Conservation (phyloP, 2,329 filamentous ascomycete genomes). For the Aspergillus intermedius region DNA sequence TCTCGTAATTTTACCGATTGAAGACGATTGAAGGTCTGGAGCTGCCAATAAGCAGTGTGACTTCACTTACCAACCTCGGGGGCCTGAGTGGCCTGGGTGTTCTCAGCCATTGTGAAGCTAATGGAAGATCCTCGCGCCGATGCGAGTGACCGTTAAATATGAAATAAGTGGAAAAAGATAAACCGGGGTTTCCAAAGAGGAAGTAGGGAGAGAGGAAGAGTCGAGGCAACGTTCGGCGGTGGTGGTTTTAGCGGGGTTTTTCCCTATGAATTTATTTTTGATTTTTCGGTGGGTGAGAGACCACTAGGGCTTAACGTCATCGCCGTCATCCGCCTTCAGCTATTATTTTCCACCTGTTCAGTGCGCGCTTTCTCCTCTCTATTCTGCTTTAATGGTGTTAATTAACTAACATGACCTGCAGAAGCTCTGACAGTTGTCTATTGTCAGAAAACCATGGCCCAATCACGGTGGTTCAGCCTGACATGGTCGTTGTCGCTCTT, state of each 20-base stretch:
- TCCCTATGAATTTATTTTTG: not conserved
- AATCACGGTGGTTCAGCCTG: too few species aligned
- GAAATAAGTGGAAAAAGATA: constrained; percentile 10
- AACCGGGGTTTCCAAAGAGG: constrained; percentile 11
- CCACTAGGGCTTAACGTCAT: constrained; percentile 6
- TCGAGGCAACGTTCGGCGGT: constrained; percentile 15
- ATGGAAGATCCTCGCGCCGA: constrained; percentile 18
- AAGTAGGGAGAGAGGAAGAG: constrained; percentile 18
- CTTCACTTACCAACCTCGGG: constrained; percentile 36
- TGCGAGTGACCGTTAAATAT: constrained; percentile 9
- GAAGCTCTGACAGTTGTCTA: too few species aligned
- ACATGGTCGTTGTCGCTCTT: not conserved
- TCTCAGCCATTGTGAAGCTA: constrained; percentile 33
- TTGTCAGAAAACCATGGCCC: too few species aligned
- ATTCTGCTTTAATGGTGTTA: not conserved
- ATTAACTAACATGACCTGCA: not conserved
- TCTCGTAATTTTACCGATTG: not conserved
- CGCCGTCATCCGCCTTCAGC: not conserved
- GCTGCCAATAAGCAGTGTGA: not conserved
- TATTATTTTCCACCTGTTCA: too few species aligned
- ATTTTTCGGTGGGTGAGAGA: constrained; percentile 10
- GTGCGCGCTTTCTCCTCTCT: not conserved
- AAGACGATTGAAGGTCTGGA: not conserved
- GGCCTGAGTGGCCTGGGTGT: constrained; percentile 15
- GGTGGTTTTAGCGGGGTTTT: constrained; percentile 13